Base-by-base conservation (phyloP, 768 basidiomycete species). In the Tulasnella sp. region DNA sequence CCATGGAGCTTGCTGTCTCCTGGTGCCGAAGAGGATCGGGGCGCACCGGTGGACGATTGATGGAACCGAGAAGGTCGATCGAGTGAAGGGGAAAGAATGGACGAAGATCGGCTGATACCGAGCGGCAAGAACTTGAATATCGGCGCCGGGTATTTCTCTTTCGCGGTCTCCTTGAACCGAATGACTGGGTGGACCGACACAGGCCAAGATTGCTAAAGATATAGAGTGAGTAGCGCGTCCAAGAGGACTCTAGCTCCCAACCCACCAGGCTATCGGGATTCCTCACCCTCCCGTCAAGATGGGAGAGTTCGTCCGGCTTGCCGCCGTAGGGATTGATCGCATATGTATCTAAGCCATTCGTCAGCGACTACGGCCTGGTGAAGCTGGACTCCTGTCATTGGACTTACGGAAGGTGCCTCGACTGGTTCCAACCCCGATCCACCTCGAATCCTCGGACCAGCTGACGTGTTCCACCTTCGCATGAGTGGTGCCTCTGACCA, bases 321-420 rank as follows among this genome's bases (percentile, higher is more conserved):
- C 95, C 93, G 0, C 94, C 95, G 80, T 92, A 92, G 5, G 94
- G 94, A 84, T 95, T 93, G 11, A 92, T 87, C 90, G 83, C 94
- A 96, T 0, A 95, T 86, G 85, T 96, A 94, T 31, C 92, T 85
- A 0, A 91, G n/a, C 24, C 76, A 69, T 75, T 6, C 75, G 93
- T 80, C 91, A 85, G 82, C 91, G 87, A 77, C 46, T 42, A 83
- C 42, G 24, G 40, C 69, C 40, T 7, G 69, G 50, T 28, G 41
- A 16, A 64, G 44, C 60, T 44, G n/a, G 31, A 24, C n/a, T 60
- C 54, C 54, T 54, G 12, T n/a, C n/a, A 69, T 41, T 9, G 34
- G 20, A 85, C 85, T 84, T 75, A 87, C 86, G 86, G 24, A 86
- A 81, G 14, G 87, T 87, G 3, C 87, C 85, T 41, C 83, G 81